phyloP scores from a whole-genome alignment of 1,284 basidiomycete species.

The Phenoliferia sp. region DNA sequence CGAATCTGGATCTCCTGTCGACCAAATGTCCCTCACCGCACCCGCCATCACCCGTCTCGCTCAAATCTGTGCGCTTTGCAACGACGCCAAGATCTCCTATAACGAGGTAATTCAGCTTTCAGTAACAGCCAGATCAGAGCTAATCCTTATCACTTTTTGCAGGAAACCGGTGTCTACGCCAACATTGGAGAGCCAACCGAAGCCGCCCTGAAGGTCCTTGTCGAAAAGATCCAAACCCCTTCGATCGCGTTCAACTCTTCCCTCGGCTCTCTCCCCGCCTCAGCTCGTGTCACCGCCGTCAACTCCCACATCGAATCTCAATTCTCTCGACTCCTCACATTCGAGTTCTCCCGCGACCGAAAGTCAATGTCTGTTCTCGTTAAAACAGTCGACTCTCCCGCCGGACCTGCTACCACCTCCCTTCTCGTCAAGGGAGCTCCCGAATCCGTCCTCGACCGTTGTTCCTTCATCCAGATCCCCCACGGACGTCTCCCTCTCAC shows the following conservation, averaged over 20 bases:
- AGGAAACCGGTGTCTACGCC: slow-evolving; percentile 69
- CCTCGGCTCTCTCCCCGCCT: slow-evolving; percentile 55
- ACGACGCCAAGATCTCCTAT: slow-evolving; percentile 86
- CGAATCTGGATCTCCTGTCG: slow-evolving; percentile 7
- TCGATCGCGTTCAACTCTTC: slow-evolving; percentile 50
- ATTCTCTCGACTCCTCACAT: slow-evolving; percentile 78
- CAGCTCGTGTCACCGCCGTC: slow-evolving; percentile 70
- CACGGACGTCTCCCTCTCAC: neutral
- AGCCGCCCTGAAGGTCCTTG: slow-evolving; percentile 86
- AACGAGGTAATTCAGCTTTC: slow-evolving; percentile 46
- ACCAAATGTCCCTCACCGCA: slow-evolving; percentile 7
- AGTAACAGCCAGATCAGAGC: neutral
- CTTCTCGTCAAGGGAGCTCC: slow-evolving; percentile 94
- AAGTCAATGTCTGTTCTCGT: slow-evolving; percentile 98
- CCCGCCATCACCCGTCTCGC: slow-evolving; percentile 64
- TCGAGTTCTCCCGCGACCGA: slow-evolving; percentile 95
- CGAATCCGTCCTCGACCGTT: slow-evolving; percentile 87
- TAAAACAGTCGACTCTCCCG: slow-evolving; percentile 50
- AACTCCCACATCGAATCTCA: slow-evolving; percentile 72
- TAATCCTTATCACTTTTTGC: neutral
- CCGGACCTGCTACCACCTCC: slow-evolving; percentile 48
- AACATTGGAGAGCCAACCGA: slow-evolving; percentile 97
- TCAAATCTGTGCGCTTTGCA: slow-evolving; percentile 86
- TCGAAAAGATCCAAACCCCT: slow-evolving; percentile 66
- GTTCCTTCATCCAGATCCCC: slow-evolving; percentile 64